Evolutionary conservation across 2,329 filamentous ascomycete genomes (phyloP).

Genomic region (Ceratocystis alfenasii): DNA sequence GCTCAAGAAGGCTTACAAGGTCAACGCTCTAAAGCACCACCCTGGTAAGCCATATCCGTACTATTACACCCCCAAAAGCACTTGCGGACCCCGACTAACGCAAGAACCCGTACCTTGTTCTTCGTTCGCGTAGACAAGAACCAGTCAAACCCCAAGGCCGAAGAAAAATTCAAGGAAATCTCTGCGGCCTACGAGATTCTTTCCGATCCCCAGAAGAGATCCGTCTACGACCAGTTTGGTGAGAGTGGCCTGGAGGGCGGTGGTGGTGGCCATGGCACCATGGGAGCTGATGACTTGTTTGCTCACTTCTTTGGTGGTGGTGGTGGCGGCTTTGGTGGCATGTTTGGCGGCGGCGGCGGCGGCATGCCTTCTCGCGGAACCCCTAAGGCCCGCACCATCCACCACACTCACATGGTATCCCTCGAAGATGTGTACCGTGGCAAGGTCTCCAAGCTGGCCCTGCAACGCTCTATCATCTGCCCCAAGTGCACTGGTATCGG

Average conservation of each 20-base stretch:
- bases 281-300: conserved; percentile 93
- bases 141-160: conserved; percentile 78
- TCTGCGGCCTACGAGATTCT: conserved; percentile 93
- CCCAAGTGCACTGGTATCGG: conserved; percentile 85
- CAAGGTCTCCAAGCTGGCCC: conserved; percentile 91
- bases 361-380: conserved; percentile 72
- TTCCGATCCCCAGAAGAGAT: conserved; percentile 81
- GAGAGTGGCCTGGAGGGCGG: conserved; percentile 73
- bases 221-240: conserved; percentile 92
- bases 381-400: conserved; percentile 82
- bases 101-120: conserved; percentile 5
- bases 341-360: conserved; percentile 71
- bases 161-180: conserved; percentile 97
- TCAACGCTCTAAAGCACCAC: conserved; percentile 70
- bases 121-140: conserved; percentile 65
- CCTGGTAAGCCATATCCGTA: conserved; percentile 46
- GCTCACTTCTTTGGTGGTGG: conserved; percentile 88
- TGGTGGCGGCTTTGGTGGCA: conserved; percentile 44
- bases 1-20: conserved; percentile 84
- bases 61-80: no score
- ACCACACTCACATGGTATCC: conserved; percentile 96
- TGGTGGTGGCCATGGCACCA: conserved; percentile 65
- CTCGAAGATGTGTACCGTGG: conserved; percentile 96
- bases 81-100: background rate
- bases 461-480: conserved; percentile 97